Evolutionary conservation across 1,284 basidiomycete species (phyloP).

Genomic region (Thecaphora thlaspeos): DNA sequence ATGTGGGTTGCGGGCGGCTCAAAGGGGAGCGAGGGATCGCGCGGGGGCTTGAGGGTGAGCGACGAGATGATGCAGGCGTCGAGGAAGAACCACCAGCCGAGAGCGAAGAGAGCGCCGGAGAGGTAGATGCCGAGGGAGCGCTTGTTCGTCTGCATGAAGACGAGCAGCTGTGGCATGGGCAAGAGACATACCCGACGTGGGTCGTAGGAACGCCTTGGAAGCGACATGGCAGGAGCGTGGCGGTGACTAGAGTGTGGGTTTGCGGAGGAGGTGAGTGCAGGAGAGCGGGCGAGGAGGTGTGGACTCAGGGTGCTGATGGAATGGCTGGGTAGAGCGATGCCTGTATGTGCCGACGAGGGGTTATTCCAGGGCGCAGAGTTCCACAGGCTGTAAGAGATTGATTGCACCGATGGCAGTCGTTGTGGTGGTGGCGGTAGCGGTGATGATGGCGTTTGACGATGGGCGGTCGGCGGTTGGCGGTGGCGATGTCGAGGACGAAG

Average conservation of each 20-base stretch:
- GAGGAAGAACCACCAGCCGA: conserved; percentile 93
- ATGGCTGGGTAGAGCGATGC: too few species aligned
- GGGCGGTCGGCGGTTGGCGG: too few species aligned
- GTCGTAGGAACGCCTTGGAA: conserved; percentile 77
- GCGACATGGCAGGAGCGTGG: conserved; percentile 62
- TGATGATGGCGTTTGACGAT: too few species aligned
- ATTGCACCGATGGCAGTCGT: too few species aligned
- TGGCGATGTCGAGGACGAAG: too few species aligned
- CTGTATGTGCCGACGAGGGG: too few species aligned
- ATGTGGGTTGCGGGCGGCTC: conserved; percentile 79
- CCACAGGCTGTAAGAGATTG: too few species aligned
- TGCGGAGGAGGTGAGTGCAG: too few species aligned
- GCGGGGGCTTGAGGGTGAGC: conserved; percentile 67
- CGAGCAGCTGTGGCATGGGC: conserved; percentile 59
- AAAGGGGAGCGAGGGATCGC: conserved; percentile 66
- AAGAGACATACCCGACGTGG: conserved; percentile 75
- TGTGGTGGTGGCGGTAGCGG: too few species aligned
- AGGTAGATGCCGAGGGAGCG: conserved; percentile 84
- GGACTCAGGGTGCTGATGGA: too few species aligned
- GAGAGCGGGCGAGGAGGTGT: too few species aligned
- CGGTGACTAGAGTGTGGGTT: not conserved
- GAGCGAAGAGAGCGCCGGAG: conserved; percentile 84
- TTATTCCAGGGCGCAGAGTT: too few species aligned
- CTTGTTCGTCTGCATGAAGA: conserved; percentile 62
- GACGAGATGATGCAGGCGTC: conserved; percentile 84